Base-by-base conservation (phyloP, 2,329 filamentous ascomycete species). In the Colletotrichum chlorophyti region DNA sequence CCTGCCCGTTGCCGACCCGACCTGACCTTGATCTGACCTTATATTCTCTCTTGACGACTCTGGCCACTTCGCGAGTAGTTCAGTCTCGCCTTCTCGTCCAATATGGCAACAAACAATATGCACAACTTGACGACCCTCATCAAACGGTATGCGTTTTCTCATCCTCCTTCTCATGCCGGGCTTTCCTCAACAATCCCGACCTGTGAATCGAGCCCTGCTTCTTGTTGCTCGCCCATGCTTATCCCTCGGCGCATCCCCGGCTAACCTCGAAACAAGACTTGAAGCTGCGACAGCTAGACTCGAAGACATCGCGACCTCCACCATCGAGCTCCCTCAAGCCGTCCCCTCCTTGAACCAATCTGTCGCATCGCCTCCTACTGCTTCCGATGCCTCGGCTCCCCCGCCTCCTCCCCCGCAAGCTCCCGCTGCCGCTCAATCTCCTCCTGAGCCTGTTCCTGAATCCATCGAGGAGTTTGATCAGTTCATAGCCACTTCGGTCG, bases 41-140 rank as follows among this genome's bases (percentile, higher is more conserved):
- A 34, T 38, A 47, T 37, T 41, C 29, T 24, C 37, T 19, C 29
- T 23, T 37, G 26, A 23, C 29, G 19, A 27, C 17, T 8, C 43
- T 23, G 15, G 6, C 23, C 37, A 26, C 38, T 12, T 31, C 35
- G n/a, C 35, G n/a, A 43, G 41, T 42, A 59, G 55, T 15, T 29
- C 21, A 24, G 35, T 50, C 53, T 32, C 37, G 23, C 21, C 11
- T 15, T 26, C 27, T 43, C 12, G 11, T 42, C 42, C 65, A 75
- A 60, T 63, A 93, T 93, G 90, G 85, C 89, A 65, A 79, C 87
- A 63, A 91, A 84, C 77, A 91, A 93, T 69, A 97, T 98, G 92
- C 89, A 98, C 78, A 98, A 97, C 73, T 80, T 99, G 63, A 96
- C 93, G 31, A 99, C 95, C 52, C 86, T 99, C 70, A 97, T 99